Evolutionary conservation across 306 rosid species (phyloP).

Genomic region (Macrotyloma uniflorum): DNA sequence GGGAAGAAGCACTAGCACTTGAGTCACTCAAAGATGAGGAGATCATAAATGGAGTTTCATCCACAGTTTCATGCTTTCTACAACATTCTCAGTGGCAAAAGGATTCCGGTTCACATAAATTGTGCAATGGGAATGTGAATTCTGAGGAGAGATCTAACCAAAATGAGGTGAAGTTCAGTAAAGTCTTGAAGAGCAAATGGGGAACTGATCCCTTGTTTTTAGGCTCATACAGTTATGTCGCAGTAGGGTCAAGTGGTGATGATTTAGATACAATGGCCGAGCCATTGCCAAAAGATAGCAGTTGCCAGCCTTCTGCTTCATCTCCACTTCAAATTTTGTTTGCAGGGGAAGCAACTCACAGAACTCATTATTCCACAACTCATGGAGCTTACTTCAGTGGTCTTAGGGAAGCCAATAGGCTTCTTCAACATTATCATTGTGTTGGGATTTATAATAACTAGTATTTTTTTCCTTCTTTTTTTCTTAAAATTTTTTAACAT

Average conservation of each 20-base stretch:
- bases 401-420: constrained; percentile 94
- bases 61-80: constrained; percentile 61
- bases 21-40: constrained; percentile 77
- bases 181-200: constrained; percentile 80
- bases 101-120: constrained; percentile 37
- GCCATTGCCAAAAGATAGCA: constrained; percentile 70
- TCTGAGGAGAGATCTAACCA: constrained; percentile 33
- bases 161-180: constrained; percentile 53
- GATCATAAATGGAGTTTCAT: constrained; percentile 69
- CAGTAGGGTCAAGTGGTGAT: constrained; percentile 89
- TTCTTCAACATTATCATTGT: constrained; percentile 83
- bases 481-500: constrained; percentile 39
- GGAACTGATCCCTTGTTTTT: constrained; percentile 82
- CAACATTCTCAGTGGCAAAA: constrained; percentile 37
- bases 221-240: constrained; percentile 87
- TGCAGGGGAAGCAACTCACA: constrained; percentile 98
- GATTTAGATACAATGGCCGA: constrained; percentile 88
- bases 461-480: constrained; percentile 24
- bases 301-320: constrained; percentile 38
- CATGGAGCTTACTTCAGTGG: constrained; percentile 99
- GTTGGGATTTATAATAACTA: constrained; percentile 56
- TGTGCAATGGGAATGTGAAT: constrained; percentile 53
- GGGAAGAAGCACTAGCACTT: constrained; percentile 81
- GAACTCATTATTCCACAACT: constrained; percentile 97
- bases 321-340: constrained; percentile 85